Evolutionary conservation across 257 asterid species (phyloP).

Genomic region (Apocynum venetum): DNA sequence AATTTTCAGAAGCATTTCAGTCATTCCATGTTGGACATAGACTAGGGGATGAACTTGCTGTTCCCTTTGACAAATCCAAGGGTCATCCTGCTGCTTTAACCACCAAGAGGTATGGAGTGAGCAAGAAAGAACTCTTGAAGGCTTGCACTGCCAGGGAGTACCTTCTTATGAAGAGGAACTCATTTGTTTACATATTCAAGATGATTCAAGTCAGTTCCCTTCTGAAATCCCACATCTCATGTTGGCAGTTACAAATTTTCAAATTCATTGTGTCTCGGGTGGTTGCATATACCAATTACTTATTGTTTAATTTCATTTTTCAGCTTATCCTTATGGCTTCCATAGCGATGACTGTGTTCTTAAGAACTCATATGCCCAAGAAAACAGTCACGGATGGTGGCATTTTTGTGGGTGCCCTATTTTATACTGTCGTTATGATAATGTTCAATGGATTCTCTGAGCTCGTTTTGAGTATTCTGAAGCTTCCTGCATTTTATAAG

Average conservation of each 20-base stretch:
- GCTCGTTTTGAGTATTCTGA: constrained; percentile 69
- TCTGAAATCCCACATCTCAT: constrained; percentile 1
- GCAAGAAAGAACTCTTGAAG: constrained; percentile 16
- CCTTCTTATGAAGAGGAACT: constrained; percentile 15
- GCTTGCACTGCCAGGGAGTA: constrained; percentile 13
- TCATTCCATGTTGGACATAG: constrained; percentile 15
- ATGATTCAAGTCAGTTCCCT: constrained; percentile 19
- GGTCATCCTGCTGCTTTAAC: constrained; percentile 16
- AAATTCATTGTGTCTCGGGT: too few species aligned
- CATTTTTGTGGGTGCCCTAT: constrained; percentile 75
- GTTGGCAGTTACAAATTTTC: not conserved
- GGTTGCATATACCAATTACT: not conserved
- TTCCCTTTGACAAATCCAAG: constrained; percentile 12
- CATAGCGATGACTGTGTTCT: constrained; percentile 76
- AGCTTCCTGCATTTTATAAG: constrained; percentile 88
- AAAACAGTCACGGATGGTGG: constrained; percentile 68
- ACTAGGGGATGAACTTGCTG: constrained; percentile 10
- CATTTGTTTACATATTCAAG: constrained; percentile 15
- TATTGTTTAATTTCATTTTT: constrained; percentile 17
- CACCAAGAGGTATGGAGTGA: constrained; percentile 4
- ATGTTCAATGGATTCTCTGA: constrained; percentile 88
- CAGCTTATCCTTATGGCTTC: constrained; percentile 64
- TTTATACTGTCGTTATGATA: constrained; percentile 66
- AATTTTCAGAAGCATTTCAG: constrained; percentile 15
- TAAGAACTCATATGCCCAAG: constrained; percentile 69